A percentile compares a stretch with the other conserved stretches of the same genome.
Evolutionary conservation across 2,329 filamentous ascomycete genomes (phyloP).

Genomic region (Fulvia fulva): DNA sequence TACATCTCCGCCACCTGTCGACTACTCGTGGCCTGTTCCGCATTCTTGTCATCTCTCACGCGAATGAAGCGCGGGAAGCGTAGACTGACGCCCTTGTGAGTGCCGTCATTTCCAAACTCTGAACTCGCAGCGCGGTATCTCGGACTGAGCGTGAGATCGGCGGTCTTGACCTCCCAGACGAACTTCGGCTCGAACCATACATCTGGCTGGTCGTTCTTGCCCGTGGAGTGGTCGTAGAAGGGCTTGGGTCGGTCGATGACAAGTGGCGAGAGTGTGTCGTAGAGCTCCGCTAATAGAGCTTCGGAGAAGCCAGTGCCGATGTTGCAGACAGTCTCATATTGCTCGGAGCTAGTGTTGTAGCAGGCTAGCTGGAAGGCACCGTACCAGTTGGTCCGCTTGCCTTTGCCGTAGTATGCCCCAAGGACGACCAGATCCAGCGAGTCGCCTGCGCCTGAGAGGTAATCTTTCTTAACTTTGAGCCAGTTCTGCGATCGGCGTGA

Average conservation of each 20-base stretch:
- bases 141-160: slow-evolving; percentile 87
- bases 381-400: slow-evolving; percentile 93
- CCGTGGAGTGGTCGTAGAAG: slow-evolving; percentile 82
- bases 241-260: slow-evolving; percentile 89
- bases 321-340: slow-evolving; percentile 95
- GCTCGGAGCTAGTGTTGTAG: slow-evolving; percentile 75
- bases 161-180: slow-evolving; percentile 98
- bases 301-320: slow-evolving; percentile 97
- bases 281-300: slow-evolving; percentile 82
- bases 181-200: slow-evolving; percentile 95
- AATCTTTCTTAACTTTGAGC: slow-evolving; percentile 99
- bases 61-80: slow-evolving; percentile 93
- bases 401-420: slow-evolving; percentile 88
- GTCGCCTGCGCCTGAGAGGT: slow-evolving; percentile 88
- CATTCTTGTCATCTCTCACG: slow-evolving; percentile 89
- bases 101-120: slow-evolving; percentile 63
- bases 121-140: slow-evolving; percentile 86
- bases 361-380: slow-evolving; percentile 94
- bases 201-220: slow-evolving; percentile 89
- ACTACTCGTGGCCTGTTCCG: slow-evolving; percentile 80
- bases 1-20: slow-evolving; percentile 96
- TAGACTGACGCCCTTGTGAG: slow-evolving; percentile 73
- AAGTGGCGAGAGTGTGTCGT: slow-evolving; percentile 68
- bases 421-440: slow-evolving; percentile 94
- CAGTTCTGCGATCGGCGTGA: slow-evolving; percentile 95